Evolutionary conservation across 805 yeast species (phyloP), one percentile per base, ranked within the genome.

Genomic region (Lipomyces lipofer): DNA sequence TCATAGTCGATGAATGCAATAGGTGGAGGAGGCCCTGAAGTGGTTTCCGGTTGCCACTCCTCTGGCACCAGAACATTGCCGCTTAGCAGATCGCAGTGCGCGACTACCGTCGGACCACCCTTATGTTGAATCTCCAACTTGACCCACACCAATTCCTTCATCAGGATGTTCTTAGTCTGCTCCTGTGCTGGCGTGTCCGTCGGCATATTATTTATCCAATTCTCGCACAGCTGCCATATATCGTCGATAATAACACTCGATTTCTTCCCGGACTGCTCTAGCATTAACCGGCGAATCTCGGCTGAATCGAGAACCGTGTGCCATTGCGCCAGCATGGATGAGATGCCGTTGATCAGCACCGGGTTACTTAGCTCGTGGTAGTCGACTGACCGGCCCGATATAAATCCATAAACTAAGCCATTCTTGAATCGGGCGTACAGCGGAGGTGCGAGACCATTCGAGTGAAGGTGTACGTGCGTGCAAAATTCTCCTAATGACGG

Each of bases 11-110:
- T 84, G 62, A 84, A 83, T 12, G 80, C 75, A 12, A 83, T 73
- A 0, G 62, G 58, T 24, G 52, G 61, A 13, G 62, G 53, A 1
- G 70, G 62, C 13, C 15, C 27, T 25, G 35, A 15, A 19, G 9
- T 0, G 64, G 43, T 32, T 17, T 29, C 5, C 2, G 63, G 60
- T 52, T n/a, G 22, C 66, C 65, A 63, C 22, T 71, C 71, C 15
- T 71, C 73, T 0, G 88, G 85, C 1, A 84, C 75, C 22, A 86
- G 80, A 30, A 86, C 79, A 65, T 86, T 86, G 0, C 92, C 94
- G n/a, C 85, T 77, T 27, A 86, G 72, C 46, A 86, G 74, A 66
- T 86, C 94, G 61, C 88, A 82, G 65, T 86, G 94, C 15, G 84
- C 78, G 6, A 84, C 77, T 1, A 85, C 91, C 2, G 64, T 51